These are phyloP conservation scores for Cucumis hystrix DNA, from an alignment of 306 rosid species.

Conservation along the genomic window DNA sequence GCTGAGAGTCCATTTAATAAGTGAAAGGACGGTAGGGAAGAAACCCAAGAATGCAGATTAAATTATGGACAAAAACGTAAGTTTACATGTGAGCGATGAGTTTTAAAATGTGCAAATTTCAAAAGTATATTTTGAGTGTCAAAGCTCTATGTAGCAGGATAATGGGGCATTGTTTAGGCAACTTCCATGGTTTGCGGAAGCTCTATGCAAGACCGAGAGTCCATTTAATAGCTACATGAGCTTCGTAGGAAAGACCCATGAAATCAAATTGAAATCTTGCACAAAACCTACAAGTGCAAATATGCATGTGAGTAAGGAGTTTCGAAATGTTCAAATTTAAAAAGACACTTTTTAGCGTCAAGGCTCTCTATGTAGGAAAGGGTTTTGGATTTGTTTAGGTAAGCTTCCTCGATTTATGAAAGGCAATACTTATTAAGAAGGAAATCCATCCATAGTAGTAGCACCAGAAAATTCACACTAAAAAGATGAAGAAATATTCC, in stretches of 20 bases:
- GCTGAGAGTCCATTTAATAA: not conserved
- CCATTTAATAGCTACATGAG: not conserved
- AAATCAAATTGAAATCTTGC: not conserved
- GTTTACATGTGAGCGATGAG: not conserved
- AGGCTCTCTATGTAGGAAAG: not conserved
- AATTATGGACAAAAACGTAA: slow-evolving; percentile 1
- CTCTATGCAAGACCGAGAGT: not conserved
- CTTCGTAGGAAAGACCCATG: not conserved
- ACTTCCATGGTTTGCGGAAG: not conserved
- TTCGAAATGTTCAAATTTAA: not conserved
- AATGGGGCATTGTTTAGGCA: not conserved
- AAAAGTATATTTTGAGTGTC: not conserved
- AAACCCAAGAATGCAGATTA: not conserved
- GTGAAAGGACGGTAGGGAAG: not conserved
- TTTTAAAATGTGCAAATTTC: not conserved
- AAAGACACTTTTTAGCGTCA: not conserved
- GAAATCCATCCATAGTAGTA: not conserved
- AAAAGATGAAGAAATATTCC: no score
- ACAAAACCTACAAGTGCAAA: not conserved
- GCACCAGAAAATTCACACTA: not conserved
- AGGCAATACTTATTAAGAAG: not conserved
- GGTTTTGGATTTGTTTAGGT: not conserved
- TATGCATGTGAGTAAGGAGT: not conserved
- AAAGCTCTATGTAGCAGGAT: not conserved
- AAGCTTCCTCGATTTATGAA: not conserved